These are phyloP conservation scores for Onygenales sp. DNA, from an alignment of 2,329 filamentous ascomycete species.

Conservation along the genomic window DNA sequence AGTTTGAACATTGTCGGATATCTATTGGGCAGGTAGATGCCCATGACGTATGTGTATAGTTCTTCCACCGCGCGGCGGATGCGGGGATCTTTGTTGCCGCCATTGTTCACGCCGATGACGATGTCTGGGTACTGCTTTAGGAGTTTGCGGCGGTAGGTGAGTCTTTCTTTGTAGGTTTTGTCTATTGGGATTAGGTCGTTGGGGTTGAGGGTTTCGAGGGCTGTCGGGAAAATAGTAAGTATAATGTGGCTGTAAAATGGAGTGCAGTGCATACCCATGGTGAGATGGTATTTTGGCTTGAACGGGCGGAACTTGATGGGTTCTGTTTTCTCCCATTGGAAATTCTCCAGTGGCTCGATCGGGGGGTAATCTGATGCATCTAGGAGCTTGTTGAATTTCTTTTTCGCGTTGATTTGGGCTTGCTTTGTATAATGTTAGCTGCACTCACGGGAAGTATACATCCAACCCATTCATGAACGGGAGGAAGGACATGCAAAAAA, in stretches of 20 bases:
- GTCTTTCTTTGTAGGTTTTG: conserved; percentile 46
- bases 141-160: conserved; percentile 40
- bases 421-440: neutral
- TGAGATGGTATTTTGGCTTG: conserved; percentile 53
- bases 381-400: neutral
- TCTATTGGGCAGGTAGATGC: conserved; percentile 46
- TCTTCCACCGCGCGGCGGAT: conserved; percentile 43
- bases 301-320: conserved; percentile 49
- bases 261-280: conserved; percentile 44
- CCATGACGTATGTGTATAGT: conserved; percentile 47
- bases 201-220: conserved; percentile 42
- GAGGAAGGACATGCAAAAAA: neutral
- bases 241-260: neutral
- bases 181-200: conserved; percentile 52
- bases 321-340: conserved; percentile 42
- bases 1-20: conserved; percentile 46
- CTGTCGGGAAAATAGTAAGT: conserved; percentile 23
- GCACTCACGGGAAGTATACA: neutral
- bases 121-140: conserved; percentile 35
- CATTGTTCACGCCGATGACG: conserved; percentile 29
- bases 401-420: neutral
- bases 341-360: conserved; percentile 33
- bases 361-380: conserved; percentile 5
- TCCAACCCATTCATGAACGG: neutral
- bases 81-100: conserved; percentile 24